Evolutionary conservation across 768 basidiomycete species (phyloP), one percentile per base, ranked within the genome.

Genomic region (Tephrocybe sp.): DNA sequence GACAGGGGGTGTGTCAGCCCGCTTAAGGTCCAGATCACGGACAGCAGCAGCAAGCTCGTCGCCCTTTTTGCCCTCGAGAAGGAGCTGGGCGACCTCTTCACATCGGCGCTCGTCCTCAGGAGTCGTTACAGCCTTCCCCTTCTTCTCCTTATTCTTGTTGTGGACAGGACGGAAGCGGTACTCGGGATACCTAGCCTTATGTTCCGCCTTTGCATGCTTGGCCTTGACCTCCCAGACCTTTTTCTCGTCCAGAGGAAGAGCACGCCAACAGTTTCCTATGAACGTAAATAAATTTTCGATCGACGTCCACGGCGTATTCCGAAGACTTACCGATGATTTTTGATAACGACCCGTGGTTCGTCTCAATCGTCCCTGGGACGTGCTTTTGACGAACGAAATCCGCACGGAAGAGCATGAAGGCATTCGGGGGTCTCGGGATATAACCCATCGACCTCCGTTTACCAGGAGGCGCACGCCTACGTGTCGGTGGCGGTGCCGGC

Each of bases 381-480:
- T 89, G 87, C 57, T 87, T 86, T 58, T 79, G 84, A 59, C 84
- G 76, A 54, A 90, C 86, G 67, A 90, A 89, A 42, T 86, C 84
- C 3, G 87, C 87, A 48, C 88, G 80, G 73, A 91, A 91, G 56
- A 91, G 77, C 74, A 91, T 91, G 72, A 91, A 91, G 8, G 88
- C 88, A 53, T 91, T 91, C 4, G 88, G 86, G 1, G 88, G 88
- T 18, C 88, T 79, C 2, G 88, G 88, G 42, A 91, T 86, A 61
- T 91, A 87, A 12, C 70, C 81, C 50, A 67, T 76, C 55, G 69
- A 72, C 44, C 77, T 75, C 40, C 82, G 77, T 70, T 83, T 86
- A 51, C 79, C 81, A 0, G 80, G 82, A 1, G 82, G 82, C 2
- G 62, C 69, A 0, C 82, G 77, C 54, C 77, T 69, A 40, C 78